Conservation (phyloP, 1,284 basidiomycete genomes). For the Cutaneotrichosporon mucoides region DNA sequence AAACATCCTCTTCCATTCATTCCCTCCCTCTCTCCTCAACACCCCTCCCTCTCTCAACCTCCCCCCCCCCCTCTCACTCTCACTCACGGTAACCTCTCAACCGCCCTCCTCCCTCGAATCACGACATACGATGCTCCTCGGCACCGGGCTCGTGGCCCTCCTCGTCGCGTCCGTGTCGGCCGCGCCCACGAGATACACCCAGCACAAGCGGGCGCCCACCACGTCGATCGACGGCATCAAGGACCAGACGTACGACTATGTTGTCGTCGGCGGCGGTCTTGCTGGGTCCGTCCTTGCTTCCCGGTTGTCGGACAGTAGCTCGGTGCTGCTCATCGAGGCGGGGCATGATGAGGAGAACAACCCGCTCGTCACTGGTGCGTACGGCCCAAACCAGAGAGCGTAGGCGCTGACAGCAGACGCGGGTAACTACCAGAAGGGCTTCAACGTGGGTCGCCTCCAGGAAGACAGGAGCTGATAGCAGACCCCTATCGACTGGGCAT, state of each 20-base stretch:
- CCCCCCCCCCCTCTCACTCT: too few species aligned
- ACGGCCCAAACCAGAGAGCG: not conserved
- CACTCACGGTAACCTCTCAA: too few species aligned
- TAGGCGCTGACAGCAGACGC: slow-evolving; percentile 18
- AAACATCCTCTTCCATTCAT: too few species aligned
- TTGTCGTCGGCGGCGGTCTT: slow-evolving; percentile 63
- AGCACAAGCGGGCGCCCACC: too few species aligned
- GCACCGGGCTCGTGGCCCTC: too few species aligned
- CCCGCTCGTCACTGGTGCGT: slow-evolving; percentile 14
- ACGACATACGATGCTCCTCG: too few species aligned
- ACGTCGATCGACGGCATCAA: not conserved
- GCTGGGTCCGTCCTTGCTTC: slow-evolving; percentile 61
- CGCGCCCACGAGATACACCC: too few species aligned
- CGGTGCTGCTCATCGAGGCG: slow-evolving; percentile 44
- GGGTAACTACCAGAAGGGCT: slow-evolving; percentile 22
- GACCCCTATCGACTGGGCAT: slow-evolving; percentile 40
- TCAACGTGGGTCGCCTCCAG: slow-evolving; percentile 17
- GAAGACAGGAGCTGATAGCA: not conserved
- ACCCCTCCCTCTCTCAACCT: too few species aligned
- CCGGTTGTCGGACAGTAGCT: slow-evolving; percentile 52
- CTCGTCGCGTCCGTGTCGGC: too few species aligned
- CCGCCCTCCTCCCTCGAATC: too few species aligned
- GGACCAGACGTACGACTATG: slow-evolving; percentile 58
- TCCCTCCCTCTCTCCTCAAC: too few species aligned
- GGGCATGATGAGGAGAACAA: slow-evolving; percentile 33